Evolutionary conservation across 1,139 yeast genomes (phyloP).

Genomic region (Pichia sp.): DNA sequence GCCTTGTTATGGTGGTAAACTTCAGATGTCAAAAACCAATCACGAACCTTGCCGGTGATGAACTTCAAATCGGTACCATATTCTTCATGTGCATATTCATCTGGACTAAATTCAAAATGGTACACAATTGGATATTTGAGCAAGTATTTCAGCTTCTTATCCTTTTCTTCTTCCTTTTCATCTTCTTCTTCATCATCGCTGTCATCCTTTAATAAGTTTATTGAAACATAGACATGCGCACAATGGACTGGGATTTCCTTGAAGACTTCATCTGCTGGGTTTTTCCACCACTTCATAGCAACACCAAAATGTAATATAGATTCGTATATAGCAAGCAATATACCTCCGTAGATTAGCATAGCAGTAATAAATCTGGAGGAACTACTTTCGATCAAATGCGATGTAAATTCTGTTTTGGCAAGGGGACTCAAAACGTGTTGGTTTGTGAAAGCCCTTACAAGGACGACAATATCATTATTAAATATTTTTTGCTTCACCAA

Average conservation of each 20-base stretch:
- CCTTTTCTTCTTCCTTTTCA: slow-evolving; percentile 2
- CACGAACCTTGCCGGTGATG: slow-evolving; percentile 51
- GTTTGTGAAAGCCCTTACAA: slow-evolving; percentile 11
- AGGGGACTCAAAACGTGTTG: slow-evolving; percentile 18
- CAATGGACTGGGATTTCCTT: slow-evolving; percentile 73
- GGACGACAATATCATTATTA: slow-evolving; percentile 3
- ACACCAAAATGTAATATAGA: slow-evolving; percentile 48
- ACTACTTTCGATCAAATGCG: slow-evolving; percentile 23
- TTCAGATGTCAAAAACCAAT: slow-evolving; percentile 52
- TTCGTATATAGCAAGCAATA: slow-evolving; percentile 43
- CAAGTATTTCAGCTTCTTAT: slow-evolving; percentile 26
- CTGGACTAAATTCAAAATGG: slow-evolving; percentile 79
- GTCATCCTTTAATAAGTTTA: slow-evolving; percentile 38
- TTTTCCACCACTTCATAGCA: slow-evolving; percentile 50
- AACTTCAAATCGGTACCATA: slow-evolving; percentile 68
- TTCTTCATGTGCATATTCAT: slow-evolving; percentile 72
- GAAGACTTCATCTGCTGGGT: slow-evolving; percentile 65
- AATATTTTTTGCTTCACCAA: neutral
- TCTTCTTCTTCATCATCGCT: slow-evolving; percentile 11
- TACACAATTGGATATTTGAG: slow-evolving; percentile 47
- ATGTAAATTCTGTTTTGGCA: slow-evolving; percentile 22
- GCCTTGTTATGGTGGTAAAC: slow-evolving; percentile 35
- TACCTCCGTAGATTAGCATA: slow-evolving; percentile 37
- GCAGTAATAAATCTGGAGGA: slow-evolving; percentile 40
- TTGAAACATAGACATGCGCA: slow-evolving; percentile 63